Evolutionary conservation across 495 filamentous ascomycete species (phyloP).

Genomic region (Neurospora hispaniola): DNA sequence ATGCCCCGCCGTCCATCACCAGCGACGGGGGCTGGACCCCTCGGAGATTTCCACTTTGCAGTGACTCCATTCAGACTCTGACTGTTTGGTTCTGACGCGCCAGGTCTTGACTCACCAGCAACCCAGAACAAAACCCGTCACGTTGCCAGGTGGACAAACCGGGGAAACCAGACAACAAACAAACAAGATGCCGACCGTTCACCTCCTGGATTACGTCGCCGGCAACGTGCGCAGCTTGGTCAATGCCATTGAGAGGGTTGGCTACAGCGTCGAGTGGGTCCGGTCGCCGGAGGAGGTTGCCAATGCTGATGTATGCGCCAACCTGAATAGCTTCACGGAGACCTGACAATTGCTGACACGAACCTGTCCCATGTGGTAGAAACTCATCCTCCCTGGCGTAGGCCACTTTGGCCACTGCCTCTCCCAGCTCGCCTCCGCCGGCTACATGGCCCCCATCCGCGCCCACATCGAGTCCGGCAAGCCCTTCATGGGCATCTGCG

Average conservation of each 20-base stretch:
- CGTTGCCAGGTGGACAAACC: neutral
- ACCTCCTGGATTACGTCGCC: constrained; percentile 69
- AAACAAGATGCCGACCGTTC: constrained; percentile 69
- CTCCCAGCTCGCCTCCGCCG: constrained; percentile 63
- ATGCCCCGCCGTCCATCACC: constrained; percentile 3
- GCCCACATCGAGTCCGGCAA: constrained; percentile 77
- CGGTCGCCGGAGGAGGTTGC: constrained; percentile 70
- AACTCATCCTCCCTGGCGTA: constrained; percentile 88
- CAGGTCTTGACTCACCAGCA: constrained; percentile 13
- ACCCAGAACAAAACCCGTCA: neutral
- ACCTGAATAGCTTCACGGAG: neutral
- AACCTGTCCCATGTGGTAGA: constrained; percentile 33
- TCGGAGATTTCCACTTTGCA: constrained; percentile 1
- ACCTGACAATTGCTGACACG: neutral
- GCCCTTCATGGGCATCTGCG: constrained; percentile 96
- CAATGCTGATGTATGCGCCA: constrained; percentile 59
- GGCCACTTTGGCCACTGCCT: constrained; percentile 97
- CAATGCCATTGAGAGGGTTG: constrained; percentile 92
- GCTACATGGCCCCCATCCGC: constrained; percentile 69
- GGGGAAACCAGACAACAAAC: neutral
- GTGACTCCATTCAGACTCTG: constrained; percentile 2
- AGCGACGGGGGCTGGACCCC: neutral
- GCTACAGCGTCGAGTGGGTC: constrained; percentile 90
- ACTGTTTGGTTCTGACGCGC: neutral
- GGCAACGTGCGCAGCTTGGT: constrained; percentile 92